phyloP scores from a whole-genome alignment of 2,329 filamentous ascomycete genomes.

The Aspergillus quadrilineatus region DNA sequence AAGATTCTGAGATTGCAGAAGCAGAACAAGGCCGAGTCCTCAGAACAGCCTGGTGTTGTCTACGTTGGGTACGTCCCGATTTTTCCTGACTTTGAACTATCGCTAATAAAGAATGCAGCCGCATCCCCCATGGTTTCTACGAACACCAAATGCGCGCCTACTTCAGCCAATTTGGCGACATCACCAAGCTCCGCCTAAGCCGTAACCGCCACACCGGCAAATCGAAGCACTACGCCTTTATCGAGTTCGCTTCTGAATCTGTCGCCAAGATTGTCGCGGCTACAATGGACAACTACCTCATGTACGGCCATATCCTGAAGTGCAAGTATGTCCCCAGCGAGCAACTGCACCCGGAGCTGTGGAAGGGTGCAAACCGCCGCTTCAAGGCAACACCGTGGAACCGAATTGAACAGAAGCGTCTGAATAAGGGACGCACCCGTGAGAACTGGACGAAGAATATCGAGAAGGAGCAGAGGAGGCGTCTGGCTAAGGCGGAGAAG shows the following conservation, averaged over 20 bases:
- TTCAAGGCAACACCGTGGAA: slow-evolving; percentile 89
- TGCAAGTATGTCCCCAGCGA: slow-evolving; percentile 75
- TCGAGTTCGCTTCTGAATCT: slow-evolving; percentile 76
- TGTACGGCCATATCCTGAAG: slow-evolving; percentile 92
- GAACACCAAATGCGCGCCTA: slow-evolving; percentile 93
- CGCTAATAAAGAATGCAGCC: slow-evolving; percentile 44
- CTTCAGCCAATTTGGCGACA: slow-evolving; percentile 87
- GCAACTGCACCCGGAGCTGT: slow-evolving; percentile 76
- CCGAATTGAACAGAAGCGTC: slow-evolving; percentile 73
- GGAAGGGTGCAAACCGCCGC: slow-evolving; percentile 84
- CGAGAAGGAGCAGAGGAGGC: slow-evolving; percentile 67
- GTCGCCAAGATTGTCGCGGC: slow-evolving; percentile 90
- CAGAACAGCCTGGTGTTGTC: slow-evolving; percentile 67
- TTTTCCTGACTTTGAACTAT: slow-evolving; percentile 2
- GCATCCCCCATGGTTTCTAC: slow-evolving; percentile 93
- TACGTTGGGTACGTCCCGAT: slow-evolving; percentile 68
- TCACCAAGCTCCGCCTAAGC: slow-evolving; percentile 75
- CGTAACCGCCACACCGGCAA: slow-evolving; percentile 89
- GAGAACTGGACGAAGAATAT: slow-evolving; percentile 77
- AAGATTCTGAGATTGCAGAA: slow-evolving; percentile 54
- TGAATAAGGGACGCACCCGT: slow-evolving; percentile 71
- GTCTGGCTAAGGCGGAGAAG: slow-evolving; percentile 68
- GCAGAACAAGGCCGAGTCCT: slow-evolving; percentile 40
- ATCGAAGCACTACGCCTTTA: slow-evolving; percentile 91
- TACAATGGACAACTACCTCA: slow-evolving; percentile 96